phyloP scores from a whole-genome alignment of 192 early-diverging fungal species.

The Backusella westeae region DNA sequence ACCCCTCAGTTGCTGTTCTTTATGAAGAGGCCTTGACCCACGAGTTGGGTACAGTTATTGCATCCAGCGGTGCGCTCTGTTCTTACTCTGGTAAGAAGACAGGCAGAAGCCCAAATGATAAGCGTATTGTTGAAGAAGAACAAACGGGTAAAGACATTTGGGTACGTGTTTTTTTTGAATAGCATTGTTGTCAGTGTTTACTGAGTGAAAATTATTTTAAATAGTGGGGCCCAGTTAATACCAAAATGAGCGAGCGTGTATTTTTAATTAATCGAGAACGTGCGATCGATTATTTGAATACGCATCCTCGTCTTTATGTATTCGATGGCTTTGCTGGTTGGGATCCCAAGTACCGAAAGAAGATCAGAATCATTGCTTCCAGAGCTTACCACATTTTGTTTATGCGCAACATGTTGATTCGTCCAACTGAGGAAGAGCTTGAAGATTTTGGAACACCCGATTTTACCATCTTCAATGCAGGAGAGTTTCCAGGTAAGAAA shows the following conservation, averaged over 20 bases:
- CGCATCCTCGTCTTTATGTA: conserved; percentile 87
- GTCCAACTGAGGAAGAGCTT: conserved; percentile 89
- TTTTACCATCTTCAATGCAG: conserved; percentile 97
- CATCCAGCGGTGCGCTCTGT: conserved; percentile 87
- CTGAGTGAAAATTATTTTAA: not conserved
- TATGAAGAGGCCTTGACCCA: conserved; percentile 90
- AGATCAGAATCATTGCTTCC: conserved; percentile 92
- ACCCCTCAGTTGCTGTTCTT: conserved; percentile 80
- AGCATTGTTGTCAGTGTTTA: not conserved
- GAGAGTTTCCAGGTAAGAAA: conserved; percentile 66
- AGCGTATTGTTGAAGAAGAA: conserved; percentile 95
- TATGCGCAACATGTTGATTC: conserved; percentile 99
- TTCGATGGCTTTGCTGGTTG: conserved; percentile 98
- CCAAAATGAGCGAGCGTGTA: conserved; percentile 74
- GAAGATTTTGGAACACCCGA: conserved; percentile 92
- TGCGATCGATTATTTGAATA: conserved; percentile 95
- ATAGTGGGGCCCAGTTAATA: conserved; percentile 96
- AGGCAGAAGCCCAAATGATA: conserved; percentile 91
- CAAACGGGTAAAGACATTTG: conserved; percentile 83
- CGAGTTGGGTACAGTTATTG: conserved; percentile 85
- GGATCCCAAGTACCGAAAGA: conserved; percentile 98
- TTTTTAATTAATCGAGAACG: conserved; percentile 96
- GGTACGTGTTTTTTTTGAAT: conserved; percentile 29
- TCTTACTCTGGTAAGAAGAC: conserved; percentile 91
- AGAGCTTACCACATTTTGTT: conserved; percentile 96